phyloP scores from a whole-genome alignment of 2,329 filamentous ascomycete species.

The Sporothrix humicola region DNA sequence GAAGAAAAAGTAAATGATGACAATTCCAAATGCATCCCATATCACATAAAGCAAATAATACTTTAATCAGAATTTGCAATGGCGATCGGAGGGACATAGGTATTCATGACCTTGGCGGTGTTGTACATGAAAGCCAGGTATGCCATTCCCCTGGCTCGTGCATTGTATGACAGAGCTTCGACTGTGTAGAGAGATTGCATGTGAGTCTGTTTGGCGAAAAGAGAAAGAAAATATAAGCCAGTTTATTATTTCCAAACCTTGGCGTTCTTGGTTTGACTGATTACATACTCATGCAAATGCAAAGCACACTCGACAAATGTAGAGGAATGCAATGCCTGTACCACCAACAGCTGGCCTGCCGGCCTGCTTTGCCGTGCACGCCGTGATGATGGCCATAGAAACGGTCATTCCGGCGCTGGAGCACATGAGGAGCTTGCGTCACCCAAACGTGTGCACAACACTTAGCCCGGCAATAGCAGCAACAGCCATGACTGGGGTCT shows the following conservation, averaged over 20 bases:
- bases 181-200: constrained; percentile 31
- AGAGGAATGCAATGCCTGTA: constrained; percentile 31
- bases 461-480: constrained; percentile 18
- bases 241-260: no score
- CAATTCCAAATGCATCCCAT: constrained; percentile 29
- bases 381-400: constrained; percentile 30
- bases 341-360: constrained; percentile 29
- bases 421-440: constrained; percentile 28
- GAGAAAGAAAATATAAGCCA: not conserved
- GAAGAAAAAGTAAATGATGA: constrained; percentile 35
- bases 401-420: constrained; percentile 29
- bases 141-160: constrained; percentile 31
- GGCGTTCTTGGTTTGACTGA: no score
- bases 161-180: constrained; percentile 31
- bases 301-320: constrained; percentile 25
- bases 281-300: constrained; percentile 29
- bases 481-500: constrained; percentile 26
- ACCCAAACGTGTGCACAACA: constrained; percentile 26
- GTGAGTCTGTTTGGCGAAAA: constrained; percentile 23
- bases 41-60: constrained; percentile 35
- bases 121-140: constrained; percentile 31
- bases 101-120: constrained; percentile 30
- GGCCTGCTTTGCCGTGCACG: constrained; percentile 27
- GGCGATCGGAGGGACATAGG: constrained; percentile 30
- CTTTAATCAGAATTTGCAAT: constrained; percentile 30